Evolutionary conservation across 1,284 basidiomycete species (phyloP).

Genomic region (Anthracocystis panici-leucophaei): DNA sequence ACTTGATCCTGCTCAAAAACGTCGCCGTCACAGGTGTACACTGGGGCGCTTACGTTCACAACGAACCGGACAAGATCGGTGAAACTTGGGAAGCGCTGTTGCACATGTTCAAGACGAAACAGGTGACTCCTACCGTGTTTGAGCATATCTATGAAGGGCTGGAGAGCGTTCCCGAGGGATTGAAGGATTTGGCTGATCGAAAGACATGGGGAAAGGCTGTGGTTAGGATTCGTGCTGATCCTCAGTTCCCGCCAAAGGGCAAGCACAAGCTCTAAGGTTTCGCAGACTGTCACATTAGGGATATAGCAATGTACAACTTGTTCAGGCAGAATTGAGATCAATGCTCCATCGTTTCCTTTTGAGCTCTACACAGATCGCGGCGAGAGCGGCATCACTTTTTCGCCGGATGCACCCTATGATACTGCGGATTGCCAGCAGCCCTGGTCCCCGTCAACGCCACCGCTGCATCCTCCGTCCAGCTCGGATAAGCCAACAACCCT

Average conservation of each 20-base stretch:
- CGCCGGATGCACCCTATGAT: constrained; percentile 50
- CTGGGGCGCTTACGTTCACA: constrained; percentile 58
- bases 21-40: constrained; percentile 71
- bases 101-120: constrained; percentile 78
- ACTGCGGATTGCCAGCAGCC: constrained; percentile 56
- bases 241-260: constrained; percentile 50
- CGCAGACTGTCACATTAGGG: background rate
- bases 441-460: constrained; percentile 44
- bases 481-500: constrained; percentile 58
- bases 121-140: constrained; percentile 81
- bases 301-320: background rate
- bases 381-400: constrained; percentile 14
- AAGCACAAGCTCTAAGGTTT: constrained; percentile 47
- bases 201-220: constrained; percentile 95
- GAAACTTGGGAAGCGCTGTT: constrained; percentile 82
- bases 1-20: constrained; percentile 89
- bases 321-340: background rate
- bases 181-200: constrained; percentile 75
- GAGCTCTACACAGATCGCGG: background rate
- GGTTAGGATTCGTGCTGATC: constrained; percentile 73
- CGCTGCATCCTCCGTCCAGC: constrained; percentile 56
- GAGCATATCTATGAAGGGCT: constrained; percentile 81
- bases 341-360: background rate
- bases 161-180: constrained; percentile 74
- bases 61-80: constrained; percentile 77